Percentiles rank a stretch among this genome's conserved stretches.
Conservation (phyloP, 257 asterid species). For the Capsicum chinense region DNA sequence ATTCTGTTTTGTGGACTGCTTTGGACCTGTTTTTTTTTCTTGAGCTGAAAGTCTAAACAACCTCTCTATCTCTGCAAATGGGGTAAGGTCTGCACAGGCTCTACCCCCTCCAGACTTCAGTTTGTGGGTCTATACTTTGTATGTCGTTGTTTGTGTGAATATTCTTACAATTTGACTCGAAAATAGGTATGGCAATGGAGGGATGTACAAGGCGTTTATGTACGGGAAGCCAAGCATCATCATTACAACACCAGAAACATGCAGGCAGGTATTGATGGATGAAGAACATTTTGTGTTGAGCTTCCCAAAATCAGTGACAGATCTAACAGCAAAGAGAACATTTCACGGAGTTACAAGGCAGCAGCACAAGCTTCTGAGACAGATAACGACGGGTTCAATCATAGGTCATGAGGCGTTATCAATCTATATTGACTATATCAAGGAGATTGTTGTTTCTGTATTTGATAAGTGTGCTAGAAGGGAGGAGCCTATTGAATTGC, state of each 20-base stretch:
- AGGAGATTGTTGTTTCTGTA: slow-evolving; percentile 10
- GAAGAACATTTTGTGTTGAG: slow-evolving; percentile 33
- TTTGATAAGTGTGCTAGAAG: background rate
- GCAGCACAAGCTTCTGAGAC: slow-evolving; percentile 26
- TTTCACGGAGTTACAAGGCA: slow-evolving; percentile 28
- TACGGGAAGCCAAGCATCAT: slow-evolving; percentile 28
- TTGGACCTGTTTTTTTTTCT: too few relatives aligned
- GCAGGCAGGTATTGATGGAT: slow-evolving; percentile 25
- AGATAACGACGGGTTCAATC: slow-evolving; percentile 8
- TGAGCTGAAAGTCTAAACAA: too few relatives aligned
- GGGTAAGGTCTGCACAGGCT: too few relatives aligned
- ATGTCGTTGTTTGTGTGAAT: background rate
- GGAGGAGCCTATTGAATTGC: slow-evolving; percentile 27
- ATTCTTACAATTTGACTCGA: background rate
- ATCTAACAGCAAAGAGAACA: slow-evolving; percentile 22
- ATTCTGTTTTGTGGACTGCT: too few relatives aligned
- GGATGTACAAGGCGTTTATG: slow-evolving; percentile 27
- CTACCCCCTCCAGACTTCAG: too few relatives aligned
- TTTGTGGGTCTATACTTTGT: too few relatives aligned
- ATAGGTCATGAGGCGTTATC: slow-evolving; percentile 30
- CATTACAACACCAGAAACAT: slow-evolving; percentile 23
- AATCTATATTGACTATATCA: background rate
- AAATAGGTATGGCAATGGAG: slow-evolving; percentile 25
- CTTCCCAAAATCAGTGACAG: slow-evolving; percentile 22
- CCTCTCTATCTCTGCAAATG: too few relatives aligned